Conservation (phyloP, 768 basidiomycete genomes). For the Calocybe gangraenosa region DNA sequence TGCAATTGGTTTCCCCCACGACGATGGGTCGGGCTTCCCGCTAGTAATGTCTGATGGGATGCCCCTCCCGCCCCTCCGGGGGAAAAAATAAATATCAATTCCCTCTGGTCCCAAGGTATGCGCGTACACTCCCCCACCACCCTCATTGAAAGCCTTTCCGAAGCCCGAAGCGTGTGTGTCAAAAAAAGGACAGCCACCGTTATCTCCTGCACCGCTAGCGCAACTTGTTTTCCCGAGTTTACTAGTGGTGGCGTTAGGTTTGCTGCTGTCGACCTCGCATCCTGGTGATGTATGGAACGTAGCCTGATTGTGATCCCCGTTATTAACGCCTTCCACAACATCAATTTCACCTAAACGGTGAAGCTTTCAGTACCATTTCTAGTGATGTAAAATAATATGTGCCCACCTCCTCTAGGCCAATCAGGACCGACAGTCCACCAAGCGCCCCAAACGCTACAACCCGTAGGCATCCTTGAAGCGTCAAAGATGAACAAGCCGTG, state of each 20-base stretch:
- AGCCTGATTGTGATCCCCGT: constrained; percentile 52
- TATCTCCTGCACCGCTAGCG: constrained; percentile 30
- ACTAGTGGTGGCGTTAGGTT: constrained; percentile 20
- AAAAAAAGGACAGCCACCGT: constrained; percentile 48
- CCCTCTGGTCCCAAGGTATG: constrained; percentile 47
- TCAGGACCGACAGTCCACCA: constrained; percentile 46
- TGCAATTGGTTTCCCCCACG: constrained; percentile 51
- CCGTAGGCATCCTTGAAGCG: constrained; percentile 62
- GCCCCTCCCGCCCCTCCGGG: constrained; percentile 33
- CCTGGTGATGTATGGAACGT: constrained; percentile 56
- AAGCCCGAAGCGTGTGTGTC: constrained; percentile 36
- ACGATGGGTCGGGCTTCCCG: constrained; percentile 38
- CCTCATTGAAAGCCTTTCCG: constrained; percentile 39
- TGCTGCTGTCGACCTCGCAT: constrained; percentile 27
- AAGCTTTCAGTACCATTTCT: constrained; percentile 2
- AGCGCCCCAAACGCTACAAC: constrained; percentile 64
- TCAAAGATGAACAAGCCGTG: constrained; percentile 75
- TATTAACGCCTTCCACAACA: constrained; percentile 69
- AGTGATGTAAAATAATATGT: not conserved
- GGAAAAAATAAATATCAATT: constrained; percentile 54
- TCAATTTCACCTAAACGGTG: constrained; percentile 53
- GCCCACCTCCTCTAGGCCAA: constrained; percentile 48
- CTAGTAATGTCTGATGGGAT: constrained; percentile 49
- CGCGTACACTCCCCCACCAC: constrained; percentile 49
- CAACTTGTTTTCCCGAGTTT: constrained; percentile 29